Base-by-base conservation (phyloP, 2,329 filamentous ascomycete species). In the Arthroderma sp. region DNA sequence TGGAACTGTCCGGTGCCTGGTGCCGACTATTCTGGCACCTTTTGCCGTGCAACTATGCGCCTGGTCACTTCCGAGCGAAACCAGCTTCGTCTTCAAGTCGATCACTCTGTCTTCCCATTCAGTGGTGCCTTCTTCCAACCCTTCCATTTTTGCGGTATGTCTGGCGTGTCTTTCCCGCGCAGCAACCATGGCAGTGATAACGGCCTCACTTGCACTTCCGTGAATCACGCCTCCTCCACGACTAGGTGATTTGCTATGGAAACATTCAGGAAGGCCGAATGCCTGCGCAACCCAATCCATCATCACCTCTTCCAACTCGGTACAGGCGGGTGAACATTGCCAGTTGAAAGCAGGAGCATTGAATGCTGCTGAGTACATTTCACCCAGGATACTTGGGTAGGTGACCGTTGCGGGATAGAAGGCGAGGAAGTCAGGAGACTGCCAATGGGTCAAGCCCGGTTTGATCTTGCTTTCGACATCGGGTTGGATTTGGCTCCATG, bases 321-420 rank as follows among this genome's bases (percentile, higher is more conserved):
- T 96, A 11, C 91, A 81, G 5, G 84, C 87, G 0, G 89, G 89
- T 4, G 81, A 87, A 66, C 89, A 95, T 51, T 95, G 80, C 89
- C 89, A 96, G 66, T 96, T 96, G 72, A 96, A 96, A 34, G 86
- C 86, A 1, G 89, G 86, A 10, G 85, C 85, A 8, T 80, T 91
- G 65, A 95, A 88, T 5, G 86, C 83, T 4, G 85, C 81, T 37
- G 80, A 85, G 70, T 94, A 96, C 69, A 96, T 80, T 66, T 96
- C 89, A 15, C 86, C 89, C 7, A 96, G 74, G 62, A 94, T 89
- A 29, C 80, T 67, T 0, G 89, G 87, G 59, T 82, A 95, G 32
- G 82, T 85, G 43, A 81, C 80, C 27, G 78, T 80, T 41, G 85
- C 85, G 1, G 89, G 84, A 66, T 91, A 96, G 71, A 93, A 96